Conservation (phyloP, 768 basidiomycete species). For the Calvatia gigantea region DNA sequence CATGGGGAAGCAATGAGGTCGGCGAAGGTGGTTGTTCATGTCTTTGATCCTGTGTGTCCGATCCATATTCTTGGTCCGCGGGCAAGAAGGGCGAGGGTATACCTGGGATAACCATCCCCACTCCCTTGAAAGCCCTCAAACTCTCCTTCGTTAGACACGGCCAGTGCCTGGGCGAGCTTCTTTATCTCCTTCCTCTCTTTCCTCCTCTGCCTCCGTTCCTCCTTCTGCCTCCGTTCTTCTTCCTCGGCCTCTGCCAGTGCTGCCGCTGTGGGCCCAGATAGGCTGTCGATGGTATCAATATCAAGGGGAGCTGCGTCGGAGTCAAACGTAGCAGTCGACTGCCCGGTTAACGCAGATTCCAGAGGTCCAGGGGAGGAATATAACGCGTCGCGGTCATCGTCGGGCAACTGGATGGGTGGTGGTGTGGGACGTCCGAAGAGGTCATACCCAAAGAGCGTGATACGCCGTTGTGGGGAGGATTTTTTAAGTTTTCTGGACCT, state of each 20-base stretch:
- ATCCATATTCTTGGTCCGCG: neutral
- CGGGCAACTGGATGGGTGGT: slow-evolving; percentile 55
- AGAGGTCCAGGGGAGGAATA: slow-evolving; percentile 12
- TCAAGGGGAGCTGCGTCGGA: slow-evolving; percentile 70
- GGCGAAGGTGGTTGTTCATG: slow-evolving; percentile 6
- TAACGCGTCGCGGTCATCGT: slow-evolving; percentile 42
- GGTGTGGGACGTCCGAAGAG: slow-evolving; percentile 51
- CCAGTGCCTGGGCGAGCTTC: slow-evolving; percentile 15
- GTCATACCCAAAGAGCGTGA: slow-evolving; percentile 63
- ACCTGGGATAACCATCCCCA: slow-evolving; percentile 19
- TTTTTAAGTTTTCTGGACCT: slow-evolving; percentile 23
- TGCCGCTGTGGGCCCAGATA: slow-evolving; percentile 40
- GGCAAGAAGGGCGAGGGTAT: slow-evolving; percentile 3
- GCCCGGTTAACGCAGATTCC: neutral
- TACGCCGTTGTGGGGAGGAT: slow-evolving; percentile 27
- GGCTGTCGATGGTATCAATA: slow-evolving; percentile 47
- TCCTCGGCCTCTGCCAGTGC: slow-evolving; percentile 32
- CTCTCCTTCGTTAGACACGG: slow-evolving; percentile 30
- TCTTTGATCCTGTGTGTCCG: slow-evolving; percentile 15
- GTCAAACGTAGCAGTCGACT: slow-evolving; percentile 48
- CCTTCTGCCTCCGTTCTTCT: slow-evolving; percentile 38
- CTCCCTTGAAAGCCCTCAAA: slow-evolving; percentile 73
- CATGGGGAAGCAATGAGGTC: slow-evolving; percentile 2
- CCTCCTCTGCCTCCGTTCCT: slow-evolving; percentile 43
- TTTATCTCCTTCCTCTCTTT: slow-evolving; percentile 34